These are phyloP conservation scores for Brassica nigra DNA, from an alignment of 345 rosid genomes.

Conservation along the genomic window DNA sequence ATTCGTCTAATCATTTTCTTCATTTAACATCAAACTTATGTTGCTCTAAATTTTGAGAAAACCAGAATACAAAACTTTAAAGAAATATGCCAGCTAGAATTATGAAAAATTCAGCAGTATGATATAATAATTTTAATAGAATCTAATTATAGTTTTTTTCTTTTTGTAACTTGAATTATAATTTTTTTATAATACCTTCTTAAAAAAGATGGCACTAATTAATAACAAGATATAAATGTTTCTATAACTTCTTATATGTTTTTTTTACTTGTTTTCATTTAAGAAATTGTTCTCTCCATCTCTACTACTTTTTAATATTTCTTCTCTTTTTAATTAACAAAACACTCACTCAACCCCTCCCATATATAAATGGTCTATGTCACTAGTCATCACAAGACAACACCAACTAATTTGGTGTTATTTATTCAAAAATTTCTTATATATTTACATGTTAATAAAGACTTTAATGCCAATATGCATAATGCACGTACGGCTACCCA, in stretches of 20 bases:
- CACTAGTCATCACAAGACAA: constrained; percentile 9
- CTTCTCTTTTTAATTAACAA: not conserved
- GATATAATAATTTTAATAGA: not conserved
- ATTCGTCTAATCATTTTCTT: not conserved
- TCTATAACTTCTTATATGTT: not conserved
- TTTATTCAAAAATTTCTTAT: not conserved
- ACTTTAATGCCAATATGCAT: constrained; percentile 1
- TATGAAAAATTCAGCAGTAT: not conserved
- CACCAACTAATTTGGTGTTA: constrained; percentile 13
- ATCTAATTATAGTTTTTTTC: too few species aligned
- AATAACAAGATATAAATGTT: not conserved
- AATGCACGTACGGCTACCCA: constrained; percentile 42
- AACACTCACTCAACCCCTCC: not conserved
- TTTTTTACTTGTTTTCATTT: not conserved
- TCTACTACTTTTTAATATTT: not conserved
- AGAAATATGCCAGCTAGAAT: not conserved
- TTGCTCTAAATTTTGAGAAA: not conserved
- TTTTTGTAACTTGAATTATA: too few species aligned
- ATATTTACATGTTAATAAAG: constrained; percentile 4
- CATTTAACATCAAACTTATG: not conserved
- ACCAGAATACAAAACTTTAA: not conserved
- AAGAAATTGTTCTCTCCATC: not conserved
- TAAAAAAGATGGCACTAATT: too few species aligned
- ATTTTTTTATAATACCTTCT: too few species aligned
- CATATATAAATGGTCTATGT: not conserved